Base-by-base conservation (phyloP, 108 stramenopile genomes). In the Nitzschia sp. region DNA sequence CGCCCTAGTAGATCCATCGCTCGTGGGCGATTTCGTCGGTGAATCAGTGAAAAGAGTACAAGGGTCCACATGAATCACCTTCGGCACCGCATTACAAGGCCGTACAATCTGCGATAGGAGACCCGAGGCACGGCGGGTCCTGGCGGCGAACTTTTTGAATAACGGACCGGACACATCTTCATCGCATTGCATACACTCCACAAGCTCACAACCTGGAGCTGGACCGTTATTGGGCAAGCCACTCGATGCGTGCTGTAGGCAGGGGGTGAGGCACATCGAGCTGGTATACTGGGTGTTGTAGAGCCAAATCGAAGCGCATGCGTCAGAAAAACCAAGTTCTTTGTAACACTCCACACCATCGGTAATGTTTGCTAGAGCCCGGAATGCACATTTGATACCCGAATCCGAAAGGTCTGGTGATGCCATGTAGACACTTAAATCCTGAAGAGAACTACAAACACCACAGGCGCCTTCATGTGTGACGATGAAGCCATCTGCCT, bases 171-270 rank as follows among this genome's bases (percentile, higher is more conserved):
- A 60, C 19, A 71, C 2, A 17, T 78, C 75, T 50, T 80, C 80
- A 60, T 86, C 81, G 52, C 85, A 86, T 27, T 62, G 32, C 46
- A 86, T 22, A 48, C 85, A 86, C 17, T 57, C 65, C 58, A 60
- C 71, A 19, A 86, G 27, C 8, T 35, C 53, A 65, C 85, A 86
- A 8, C 25, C 63, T 15, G 80, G 80, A 44, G 76, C 33, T 29
- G 71, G 80, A 9, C 72, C 78, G 53, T 76, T 87, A 56, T 63
- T 68, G 29, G 73, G 68, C 6, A 52, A 21, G 36, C 48, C 33
- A 44, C 46, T 36, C 13, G 45, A 50, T 9, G 25, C 23, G 48
- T 65, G 19, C 31, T 52, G 33, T 15, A 70, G 30, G 34, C 69
- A 70, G 19, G 30, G 1, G 4, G 38, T 31, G 26, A 60, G 58